Conservation (phyloP, 179 eudicot genomes). For the Heliamphora pulchella region DNA sequence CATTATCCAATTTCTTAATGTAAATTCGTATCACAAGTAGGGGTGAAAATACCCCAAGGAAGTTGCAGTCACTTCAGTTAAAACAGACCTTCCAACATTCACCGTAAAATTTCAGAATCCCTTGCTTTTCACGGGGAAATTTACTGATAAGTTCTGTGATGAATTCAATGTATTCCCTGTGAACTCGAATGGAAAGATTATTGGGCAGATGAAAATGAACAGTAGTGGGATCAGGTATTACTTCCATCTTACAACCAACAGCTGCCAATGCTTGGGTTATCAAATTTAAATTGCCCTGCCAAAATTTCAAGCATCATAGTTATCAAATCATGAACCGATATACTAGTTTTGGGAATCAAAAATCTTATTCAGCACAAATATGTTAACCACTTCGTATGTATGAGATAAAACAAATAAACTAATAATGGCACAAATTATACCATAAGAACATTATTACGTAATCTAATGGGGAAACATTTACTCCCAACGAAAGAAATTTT, state of each 20-base stretch:
- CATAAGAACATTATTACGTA: too few species aligned
- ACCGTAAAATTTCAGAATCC: constrained; percentile 75
- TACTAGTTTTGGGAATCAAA: too few species aligned
- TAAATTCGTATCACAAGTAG: constrained; percentile 15
- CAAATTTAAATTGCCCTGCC: constrained; percentile 90
- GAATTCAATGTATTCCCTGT: constrained; percentile 74
- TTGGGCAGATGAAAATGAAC: constrained; percentile 93
- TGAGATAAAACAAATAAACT: too few species aligned
- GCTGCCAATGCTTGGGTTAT: constrained; percentile 94
- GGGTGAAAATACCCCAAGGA: constrained; percentile 14
- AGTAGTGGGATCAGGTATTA: constrained; percentile 93
- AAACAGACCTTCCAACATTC: constrained; percentile 92
- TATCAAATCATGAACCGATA: too few species aligned
- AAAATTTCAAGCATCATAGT: background rate
- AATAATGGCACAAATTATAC: too few species aligned
- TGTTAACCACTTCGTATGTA: too few species aligned
- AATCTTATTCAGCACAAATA: too few species aligned
- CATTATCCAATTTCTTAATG: background rate
- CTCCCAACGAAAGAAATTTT: too few species aligned
- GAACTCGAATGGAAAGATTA: constrained; percentile 75
- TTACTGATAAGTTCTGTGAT: constrained; percentile 56
- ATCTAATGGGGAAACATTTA: too few species aligned
- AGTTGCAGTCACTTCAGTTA: constrained; percentile 29
- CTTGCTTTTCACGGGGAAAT: constrained; percentile 89
- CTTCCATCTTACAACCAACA: constrained; percentile 81